These are phyloP conservation scores for Boletus semigastroideus DNA, from an alignment of 1,284 basidiomycete genomes.

Conservation along the genomic window DNA sequence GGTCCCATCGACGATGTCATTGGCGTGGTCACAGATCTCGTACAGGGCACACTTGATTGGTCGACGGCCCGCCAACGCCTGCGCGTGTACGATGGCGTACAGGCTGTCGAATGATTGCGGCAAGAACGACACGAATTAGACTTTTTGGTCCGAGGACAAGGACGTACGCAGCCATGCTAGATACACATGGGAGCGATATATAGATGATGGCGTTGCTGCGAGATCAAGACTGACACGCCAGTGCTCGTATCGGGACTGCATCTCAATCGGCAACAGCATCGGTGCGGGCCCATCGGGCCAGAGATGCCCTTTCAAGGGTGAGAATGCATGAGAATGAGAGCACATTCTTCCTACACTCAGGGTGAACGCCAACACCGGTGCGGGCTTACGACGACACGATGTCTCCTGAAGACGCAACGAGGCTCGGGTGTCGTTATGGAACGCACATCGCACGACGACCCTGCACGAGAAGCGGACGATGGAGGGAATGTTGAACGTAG, in stretches of 20 bases:
- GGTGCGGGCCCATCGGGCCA: not conserved
- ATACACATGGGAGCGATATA: not conserved
- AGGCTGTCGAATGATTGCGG: conserved; percentile 61
- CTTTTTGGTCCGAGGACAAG: conserved; percentile 4
- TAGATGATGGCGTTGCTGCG: not conserved
- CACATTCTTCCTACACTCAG: not conserved
- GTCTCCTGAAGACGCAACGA: not conserved
- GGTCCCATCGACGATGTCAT: conserved; percentile 93
- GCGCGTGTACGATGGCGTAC: conserved; percentile 86
- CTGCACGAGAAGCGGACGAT: not conserved
- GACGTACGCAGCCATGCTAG: not conserved
- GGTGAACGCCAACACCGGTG: not conserved
- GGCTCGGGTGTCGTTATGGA: not conserved
- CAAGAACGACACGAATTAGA: not conserved
- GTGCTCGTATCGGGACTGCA: no score
- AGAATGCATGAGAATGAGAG: not conserved
- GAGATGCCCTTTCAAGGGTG: no score
- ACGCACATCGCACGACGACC: not conserved
- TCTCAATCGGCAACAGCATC: not conserved
- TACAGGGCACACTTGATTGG: conserved; percentile 78
- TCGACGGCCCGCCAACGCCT: conserved; percentile 70
- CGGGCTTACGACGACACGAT: not conserved
- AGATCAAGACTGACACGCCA: not conserved
- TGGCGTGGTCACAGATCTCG: conserved; percentile 73
- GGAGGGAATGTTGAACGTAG: not conserved